Percentiles rank a stretch among this genome's conserved stretches.
These are phyloP conservation scores for Sporisorium graminicola DNA, from an alignment of 1,284 basidiomycete genomes.

Conservation along the genomic window DNA sequence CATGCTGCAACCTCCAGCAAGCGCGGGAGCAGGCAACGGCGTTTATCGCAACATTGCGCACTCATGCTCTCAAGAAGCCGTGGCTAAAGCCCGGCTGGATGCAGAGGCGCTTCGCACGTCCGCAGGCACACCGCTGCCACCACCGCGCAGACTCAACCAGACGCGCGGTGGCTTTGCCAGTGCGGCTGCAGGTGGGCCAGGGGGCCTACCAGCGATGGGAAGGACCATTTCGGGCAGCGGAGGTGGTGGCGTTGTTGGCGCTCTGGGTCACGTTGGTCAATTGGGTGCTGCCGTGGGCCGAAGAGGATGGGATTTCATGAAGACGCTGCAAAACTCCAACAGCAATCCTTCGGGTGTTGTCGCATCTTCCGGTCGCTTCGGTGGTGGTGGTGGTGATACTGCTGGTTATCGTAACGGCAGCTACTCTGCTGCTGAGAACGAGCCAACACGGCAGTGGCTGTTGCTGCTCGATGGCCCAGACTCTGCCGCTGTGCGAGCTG, in stretches of 20 bases:
- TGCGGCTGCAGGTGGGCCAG: not conserved
- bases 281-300: slow-evolving; percentile 56
- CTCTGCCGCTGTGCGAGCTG: not conserved
- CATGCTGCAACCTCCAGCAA: slow-evolving; percentile 16
- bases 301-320: slow-evolving; percentile 60
- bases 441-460: slow-evolving; percentile 53
- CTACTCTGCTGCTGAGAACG: slow-evolving; percentile 33
- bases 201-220: slow-evolving; percentile 10
- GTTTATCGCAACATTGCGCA: slow-evolving; percentile 24
- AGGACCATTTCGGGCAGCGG: slow-evolving; percentile 18
- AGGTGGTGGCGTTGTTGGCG: slow-evolving; percentile 37
- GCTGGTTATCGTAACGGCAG: slow-evolving; percentile 4
- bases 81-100: slow-evolving; percentile 26
- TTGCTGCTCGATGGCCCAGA: slow-evolving; percentile 21
- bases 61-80: slow-evolving; percentile 37
- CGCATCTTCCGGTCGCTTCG: not conserved
- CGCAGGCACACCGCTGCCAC: slow-evolving; percentile 44
- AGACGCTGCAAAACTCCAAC: slow-evolving; percentile 35
- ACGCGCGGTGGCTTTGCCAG: slow-evolving; percentile 3
- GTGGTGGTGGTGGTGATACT: not conserved
- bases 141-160: slow-evolving; percentile 28
- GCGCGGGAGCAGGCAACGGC: slow-evolving; percentile 12
- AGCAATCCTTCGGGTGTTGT: slow-evolving; percentile 1
- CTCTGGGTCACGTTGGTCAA: slow-evolving; percentile 51
- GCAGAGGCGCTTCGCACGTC: slow-evolving; percentile 38